phyloP scores from a whole-genome alignment of 108 stramenopile genomes.

The Fragilaria crotonensis region DNA sequence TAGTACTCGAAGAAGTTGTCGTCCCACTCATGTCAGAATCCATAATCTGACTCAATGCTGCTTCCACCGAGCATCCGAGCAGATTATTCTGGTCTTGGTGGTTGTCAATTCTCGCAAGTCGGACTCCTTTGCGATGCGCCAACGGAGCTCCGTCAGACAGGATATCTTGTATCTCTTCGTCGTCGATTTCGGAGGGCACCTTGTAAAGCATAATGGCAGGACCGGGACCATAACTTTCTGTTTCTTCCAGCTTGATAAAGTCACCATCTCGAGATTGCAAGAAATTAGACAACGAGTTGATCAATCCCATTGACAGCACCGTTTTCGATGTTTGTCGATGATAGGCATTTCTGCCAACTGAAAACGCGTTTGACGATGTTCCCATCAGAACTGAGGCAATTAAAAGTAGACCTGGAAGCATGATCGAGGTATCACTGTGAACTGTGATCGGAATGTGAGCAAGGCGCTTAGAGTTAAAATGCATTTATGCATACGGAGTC shows the following conservation, averaged over 20 bases:
- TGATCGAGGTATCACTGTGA: too few relatives aligned
- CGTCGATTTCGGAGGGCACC: constrained; percentile 38
- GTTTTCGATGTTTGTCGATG: constrained; percentile 6
- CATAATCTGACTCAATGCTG: constrained; percentile 29
- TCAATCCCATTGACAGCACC: constrained; percentile 18
- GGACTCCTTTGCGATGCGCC: constrained; percentile 17
- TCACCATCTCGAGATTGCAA: constrained; percentile 40
- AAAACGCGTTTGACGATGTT: too few relatives aligned
- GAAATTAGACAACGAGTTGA: constrained; percentile 22
- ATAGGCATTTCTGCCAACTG: too few relatives aligned
- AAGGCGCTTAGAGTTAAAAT: too few relatives aligned
- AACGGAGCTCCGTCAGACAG: constrained; percentile 50
- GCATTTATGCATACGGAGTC: too few relatives aligned
- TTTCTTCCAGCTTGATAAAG: constrained; percentile 38
- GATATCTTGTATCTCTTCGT: constrained; percentile 60
- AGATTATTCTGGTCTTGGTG: constrained; percentile 16
- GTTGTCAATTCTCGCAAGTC: constrained; percentile 18
- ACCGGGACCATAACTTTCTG: constrained; percentile 50
- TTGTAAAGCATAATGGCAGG: constrained; percentile 58
- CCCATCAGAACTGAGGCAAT: too few relatives aligned
- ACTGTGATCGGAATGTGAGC: too few relatives aligned
- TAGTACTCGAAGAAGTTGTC: neutral
- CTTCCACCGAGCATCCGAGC: constrained; percentile 35
- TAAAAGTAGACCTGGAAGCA: too few relatives aligned
- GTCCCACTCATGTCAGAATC: neutral